Base-by-base conservation (phyloP, 257 asterid genomes). In the Salvia hispanica region DNA sequence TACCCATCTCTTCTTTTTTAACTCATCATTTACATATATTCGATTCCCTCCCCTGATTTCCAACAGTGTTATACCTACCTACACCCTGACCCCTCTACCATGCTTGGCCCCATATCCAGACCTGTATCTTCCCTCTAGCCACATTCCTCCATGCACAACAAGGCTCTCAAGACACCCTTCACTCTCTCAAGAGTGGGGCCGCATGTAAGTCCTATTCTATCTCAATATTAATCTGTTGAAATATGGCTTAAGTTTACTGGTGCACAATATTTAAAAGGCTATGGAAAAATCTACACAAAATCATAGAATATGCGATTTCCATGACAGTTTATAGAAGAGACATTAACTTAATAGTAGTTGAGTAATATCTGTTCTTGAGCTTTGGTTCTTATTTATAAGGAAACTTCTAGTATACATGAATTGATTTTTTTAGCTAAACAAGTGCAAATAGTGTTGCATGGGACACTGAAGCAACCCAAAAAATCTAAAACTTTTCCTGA, bases 321-420 rank as follows among this genome's bases (percentile, higher is more conserved):
- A 40, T 39, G 6, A 40, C 40, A 42, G 4, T 16, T 37, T 53
- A 39, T 4, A 2, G 36, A 16, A 39, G 62, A 51, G 51, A 18
- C 36, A 40, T 59, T n/a, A 39, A 39, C 9, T 15, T 14, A 58
- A 14, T 11, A 3, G 3, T 31, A 58, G 3, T 39, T 2, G 25
- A 18, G 11, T 12, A 18, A 53, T 37, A 11, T 42, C n/a, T 42
- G 40, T 14, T 42, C 44, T 40, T 25, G 60, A 52, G 4, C 4
- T 31, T 50, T 34, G 36, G 13, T 50, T 48, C 36, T 64, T 48
- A 48, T 64, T 64, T 48, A 44, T 10, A 39, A 63, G 37, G 46
- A 42, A 46, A 31, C 8, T 13, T 39, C 43, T 39, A 39, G 5
- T 2, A 8, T 33, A 31, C 44, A 28, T 7, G 28, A 13, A 7